Conservation (phyloP, 768 basidiomycete species). For the Chiua virens region DNA sequence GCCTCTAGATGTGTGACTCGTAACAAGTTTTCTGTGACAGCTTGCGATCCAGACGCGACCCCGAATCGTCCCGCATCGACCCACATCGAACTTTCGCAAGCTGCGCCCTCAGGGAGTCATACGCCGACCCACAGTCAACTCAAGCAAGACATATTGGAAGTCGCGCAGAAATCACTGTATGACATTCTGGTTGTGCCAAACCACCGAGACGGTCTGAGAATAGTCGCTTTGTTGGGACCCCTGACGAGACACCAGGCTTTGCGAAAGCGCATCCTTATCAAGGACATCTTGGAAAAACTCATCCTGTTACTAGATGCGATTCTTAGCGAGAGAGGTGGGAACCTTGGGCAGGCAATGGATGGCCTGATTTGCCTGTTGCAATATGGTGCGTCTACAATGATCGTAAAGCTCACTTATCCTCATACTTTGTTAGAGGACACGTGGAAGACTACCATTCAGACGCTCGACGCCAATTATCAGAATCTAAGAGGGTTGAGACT, state of each 20-base stretch:
- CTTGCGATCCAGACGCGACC: conserved; percentile 5
- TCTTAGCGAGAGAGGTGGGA: neutral
- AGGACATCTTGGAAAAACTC: conserved; percentile 9
- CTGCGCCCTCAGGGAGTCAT: neutral
- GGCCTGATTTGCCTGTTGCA: conserved; percentile 16
- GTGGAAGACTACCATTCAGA: neutral
- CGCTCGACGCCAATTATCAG: neutral
- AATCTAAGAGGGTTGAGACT: conserved; percentile 5
- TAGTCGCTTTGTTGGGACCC: conserved; percentile 22
- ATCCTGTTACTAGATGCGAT: conserved; percentile 15
- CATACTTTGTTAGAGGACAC: conserved; percentile 8
- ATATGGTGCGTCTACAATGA: conserved; percentile 10
- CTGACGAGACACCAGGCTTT: conserved; percentile 17
- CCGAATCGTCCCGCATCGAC: no score
- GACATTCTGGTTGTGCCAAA: conserved; percentile 8
- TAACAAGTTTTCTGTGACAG: neutral
- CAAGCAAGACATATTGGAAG: conserved; percentile 1
- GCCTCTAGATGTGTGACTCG: no score
- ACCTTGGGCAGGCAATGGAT: conserved; percentile 23
- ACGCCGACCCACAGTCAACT: neutral
- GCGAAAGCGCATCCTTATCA: conserved; percentile 13
- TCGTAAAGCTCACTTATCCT: neutral
- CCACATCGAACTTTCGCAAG: no score
- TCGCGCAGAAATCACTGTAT: conserved; percentile 14
- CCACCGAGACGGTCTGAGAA: conserved; percentile 20